Base-by-base conservation (phyloP, 352 stramenopile genomes). In the Phytopythium oedochilum region DNA sequence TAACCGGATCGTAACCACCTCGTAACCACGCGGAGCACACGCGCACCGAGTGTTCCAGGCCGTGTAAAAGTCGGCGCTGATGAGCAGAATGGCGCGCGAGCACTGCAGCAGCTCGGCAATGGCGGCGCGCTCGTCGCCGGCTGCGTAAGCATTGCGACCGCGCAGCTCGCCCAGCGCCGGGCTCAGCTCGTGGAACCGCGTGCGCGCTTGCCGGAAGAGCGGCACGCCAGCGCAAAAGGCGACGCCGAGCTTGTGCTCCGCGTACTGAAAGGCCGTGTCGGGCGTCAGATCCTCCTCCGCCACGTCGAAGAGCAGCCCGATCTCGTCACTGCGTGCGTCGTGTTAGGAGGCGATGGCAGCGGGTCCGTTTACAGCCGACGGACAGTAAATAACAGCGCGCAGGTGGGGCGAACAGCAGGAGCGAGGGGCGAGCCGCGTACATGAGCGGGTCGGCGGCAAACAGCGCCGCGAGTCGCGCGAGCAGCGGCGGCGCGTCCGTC, bases 41-140 rank as follows among this genome's bases (percentile, higher is more conserved):
- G n/a, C 46, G 28, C 56, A 91, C 75, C 83, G 68, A 40, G 75
- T 80, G 56, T 94, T 94, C 80, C 78, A 94, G 18, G 81, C 83
- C n/a, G 83, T 86, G 63, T 94, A 92, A 55, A 86, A 94, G 61
- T 94, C 83, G 29, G 81, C 81, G 32, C 68, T 86, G 45, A 94
- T 79, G 39, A 92, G 73, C 52, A 94, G 55, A 57, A 92, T 73
- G 6, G 72, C 76, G 10, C 81, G 75, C 8, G 80, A 84, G 58
- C 70, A 78, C 32, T 74, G 61, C 39, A 85, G 49, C 44, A 90
- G 58, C 55, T 82, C 61, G 4, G 32, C 32, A 12, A 68, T 40
- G 0, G 25, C 38, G 15, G 34, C 44, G 12, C 57, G 48, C 43
- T 66, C 43, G 8, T 58, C 49, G 6, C 11, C 26, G 23, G 26